Evolutionary conservation across 352 stramenopile genomes (phyloP).

Genomic region (Phytophthora chlamydospora): DNA sequence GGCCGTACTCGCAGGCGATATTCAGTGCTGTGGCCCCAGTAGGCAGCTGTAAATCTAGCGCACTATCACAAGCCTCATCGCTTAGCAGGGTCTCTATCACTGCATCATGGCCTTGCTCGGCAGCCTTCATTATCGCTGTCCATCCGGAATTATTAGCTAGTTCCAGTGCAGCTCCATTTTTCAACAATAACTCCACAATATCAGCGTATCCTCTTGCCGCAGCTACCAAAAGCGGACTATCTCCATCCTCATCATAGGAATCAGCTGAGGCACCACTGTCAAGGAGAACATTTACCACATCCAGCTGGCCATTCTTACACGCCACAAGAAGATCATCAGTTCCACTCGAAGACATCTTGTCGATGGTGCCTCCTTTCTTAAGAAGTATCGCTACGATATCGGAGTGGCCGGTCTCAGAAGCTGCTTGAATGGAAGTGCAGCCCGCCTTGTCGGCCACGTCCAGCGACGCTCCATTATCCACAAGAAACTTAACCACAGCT

Average conservation of each 20-base stretch:
- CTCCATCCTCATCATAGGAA: neutral
- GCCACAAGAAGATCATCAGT: no score
- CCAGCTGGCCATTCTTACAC: neutral
- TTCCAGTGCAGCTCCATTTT: neutral
- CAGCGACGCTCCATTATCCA: conserved; percentile 1
- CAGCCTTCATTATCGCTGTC: conserved; percentile 7
- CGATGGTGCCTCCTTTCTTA: no score
- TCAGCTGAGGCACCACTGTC: neutral
- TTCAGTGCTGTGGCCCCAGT: conserved; percentile 15
- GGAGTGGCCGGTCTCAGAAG: neutral
- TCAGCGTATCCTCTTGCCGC: neutral
- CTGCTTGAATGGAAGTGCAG: neutral
- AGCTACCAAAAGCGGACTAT: neutral
- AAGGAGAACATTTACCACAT: neutral
- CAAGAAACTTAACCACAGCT: conserved; percentile 2
- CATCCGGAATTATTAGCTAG: neutral
- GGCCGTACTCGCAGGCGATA: conserved; percentile 18
- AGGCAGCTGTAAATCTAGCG: neutral
- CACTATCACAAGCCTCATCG: neutral
- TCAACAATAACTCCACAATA: conserved; percentile 2
- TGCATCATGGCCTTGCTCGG: conserved; percentile 5
- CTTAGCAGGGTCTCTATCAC: conserved; percentile 5
- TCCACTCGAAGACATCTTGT: no score
- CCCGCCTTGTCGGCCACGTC: neutral
- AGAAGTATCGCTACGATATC: no score